Evolutionary conservation across 2,329 filamentous ascomycete genomes (phyloP).

Genomic region (Sarocladium brachiariae): DNA sequence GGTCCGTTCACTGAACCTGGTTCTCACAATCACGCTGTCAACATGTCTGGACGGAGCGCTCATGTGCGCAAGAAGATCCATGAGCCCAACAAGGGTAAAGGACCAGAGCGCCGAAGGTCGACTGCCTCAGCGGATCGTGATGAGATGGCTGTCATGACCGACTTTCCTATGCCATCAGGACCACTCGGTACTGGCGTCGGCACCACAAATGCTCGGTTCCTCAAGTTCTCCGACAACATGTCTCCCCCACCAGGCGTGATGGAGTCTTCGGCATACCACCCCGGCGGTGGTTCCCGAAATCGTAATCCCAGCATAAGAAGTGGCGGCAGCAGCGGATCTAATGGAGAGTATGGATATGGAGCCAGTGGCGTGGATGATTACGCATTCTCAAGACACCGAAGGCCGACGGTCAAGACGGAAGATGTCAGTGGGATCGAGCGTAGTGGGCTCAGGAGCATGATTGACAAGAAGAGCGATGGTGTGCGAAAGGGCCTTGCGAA

Average conservation of each 20-base stretch:
- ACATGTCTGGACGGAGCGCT: conserved; percentile 52
- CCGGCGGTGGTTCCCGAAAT: background rate
- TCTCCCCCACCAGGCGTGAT: conserved; percentile 11
- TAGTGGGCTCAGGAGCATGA: conserved; percentile 42
- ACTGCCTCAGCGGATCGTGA: conserved; percentile 32
- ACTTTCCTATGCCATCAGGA: conserved; percentile 27
- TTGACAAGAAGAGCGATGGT: conserved; percentile 51
- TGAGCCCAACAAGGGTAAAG: conserved; percentile 34
- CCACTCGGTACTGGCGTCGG: conserved; percentile 30
- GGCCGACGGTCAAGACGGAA: conserved; percentile 38
- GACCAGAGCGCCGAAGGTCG: conserved; percentile 26
- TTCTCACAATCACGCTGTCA: background rate
- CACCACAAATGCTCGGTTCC: conserved; percentile 35
- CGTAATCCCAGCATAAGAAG: conserved; percentile 3
- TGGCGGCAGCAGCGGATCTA: conserved; percentile 8
- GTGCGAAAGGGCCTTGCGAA: conserved; percentile 47
- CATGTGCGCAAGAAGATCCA: conserved; percentile 53
- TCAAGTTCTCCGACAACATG: conserved; percentile 35
- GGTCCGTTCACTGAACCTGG: background rate
- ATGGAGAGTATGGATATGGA: conserved; percentile 16
- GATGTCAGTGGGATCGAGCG: conserved; percentile 48
- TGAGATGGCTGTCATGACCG: conserved; percentile 28
- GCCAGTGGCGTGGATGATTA: conserved; percentile 33
- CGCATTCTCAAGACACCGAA: conserved; percentile 35
- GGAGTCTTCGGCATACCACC: background rate